These are phyloP conservation scores for Suillus fuscotomentosus DNA, from an alignment of 768 basidiomycete species.

Conservation along the genomic window DNA sequence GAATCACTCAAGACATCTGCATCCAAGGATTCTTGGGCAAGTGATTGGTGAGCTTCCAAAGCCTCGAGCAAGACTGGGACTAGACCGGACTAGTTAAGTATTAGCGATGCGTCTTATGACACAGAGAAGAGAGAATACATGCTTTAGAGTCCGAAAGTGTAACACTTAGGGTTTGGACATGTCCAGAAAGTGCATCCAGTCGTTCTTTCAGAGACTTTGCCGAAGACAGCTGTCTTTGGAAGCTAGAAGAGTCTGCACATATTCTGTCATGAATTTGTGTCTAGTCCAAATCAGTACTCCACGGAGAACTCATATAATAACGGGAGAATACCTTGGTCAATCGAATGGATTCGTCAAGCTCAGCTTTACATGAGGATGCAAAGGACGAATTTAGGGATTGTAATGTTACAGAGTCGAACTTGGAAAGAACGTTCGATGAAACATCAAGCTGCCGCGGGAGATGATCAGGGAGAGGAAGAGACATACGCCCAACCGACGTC, in stretches of 20 bases:
- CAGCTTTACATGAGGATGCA: constrained; percentile 67
- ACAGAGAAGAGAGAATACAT: constrained; percentile 14
- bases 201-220: constrained; percentile 66
- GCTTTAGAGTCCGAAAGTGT: constrained; percentile 63
- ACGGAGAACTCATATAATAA: constrained; percentile 2
- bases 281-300: constrained; percentile 36
- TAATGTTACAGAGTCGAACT: constrained; percentile 60
- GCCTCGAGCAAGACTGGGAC: constrained; percentile 55
- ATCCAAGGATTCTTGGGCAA: constrained; percentile 64
- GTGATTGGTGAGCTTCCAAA: constrained; percentile 56
- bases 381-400: constrained; percentile 58
- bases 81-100: constrained; percentile 57
- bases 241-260: constrained; percentile 57
- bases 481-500: constrained; percentile 43
- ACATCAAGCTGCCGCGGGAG: constrained; percentile 71
- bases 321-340: constrained; percentile 59
- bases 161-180: constrained; percentile 51
- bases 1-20: constrained; percentile 49
- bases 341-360: constrained; percentile 70
- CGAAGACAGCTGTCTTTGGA: constrained; percentile 60
- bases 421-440: constrained; percentile 68
- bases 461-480: constrained; percentile 71
- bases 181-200: constrained; percentile 45
- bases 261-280: constrained; percentile 72
- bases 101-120: constrained; percentile 11